phyloP scores from a whole-genome alignment of 768 basidiomycete genomes.

The Zangia roseola region DNA sequence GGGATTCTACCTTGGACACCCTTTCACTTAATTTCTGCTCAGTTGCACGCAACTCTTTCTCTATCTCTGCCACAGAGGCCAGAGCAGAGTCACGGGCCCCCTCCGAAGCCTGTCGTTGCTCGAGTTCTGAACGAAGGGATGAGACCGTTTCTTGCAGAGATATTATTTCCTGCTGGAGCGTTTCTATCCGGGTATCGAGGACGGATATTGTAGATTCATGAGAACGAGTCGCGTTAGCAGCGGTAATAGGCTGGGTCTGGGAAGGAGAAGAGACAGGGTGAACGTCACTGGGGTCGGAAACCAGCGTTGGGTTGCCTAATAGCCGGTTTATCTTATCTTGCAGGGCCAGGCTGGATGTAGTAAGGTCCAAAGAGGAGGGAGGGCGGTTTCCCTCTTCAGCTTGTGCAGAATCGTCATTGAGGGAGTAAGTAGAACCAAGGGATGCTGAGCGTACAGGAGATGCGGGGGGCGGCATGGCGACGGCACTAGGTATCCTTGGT shows the following conservation, averaged over 20 bases:
- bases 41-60: slow-evolving; percentile 39
- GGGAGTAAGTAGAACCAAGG: slow-evolving; percentile 37
- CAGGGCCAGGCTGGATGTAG: slow-evolving; percentile 38
- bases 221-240: slow-evolving; percentile 4
- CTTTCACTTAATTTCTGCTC: slow-evolving; percentile 47
- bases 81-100: slow-evolving; percentile 46
- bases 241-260: slow-evolving; percentile 42
- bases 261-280: slow-evolving; percentile 22
- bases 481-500: slow-evolving; percentile 64
- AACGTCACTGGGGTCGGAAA: slow-evolving; percentile 11
- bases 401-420: slow-evolving; percentile 31
- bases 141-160: slow-evolving; percentile 45
- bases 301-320: slow-evolving; percentile 29
- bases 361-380: slow-evolving; percentile 34
- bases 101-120: slow-evolving; percentile 32
- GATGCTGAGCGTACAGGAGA: slow-evolving; percentile 48
- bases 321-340: slow-evolving; percentile 52
- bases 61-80: slow-evolving; percentile 40
- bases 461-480: slow-evolving; percentile 80
- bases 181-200: slow-evolving; percentile 44
- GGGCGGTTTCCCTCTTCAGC: slow-evolving; percentile 19
- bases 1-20: slow-evolving; percentile 42
- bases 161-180: slow-evolving; percentile 69
- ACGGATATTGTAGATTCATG: slow-evolving; percentile 18
- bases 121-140: slow-evolving; percentile 21